A percentile compares a stretch with the other conserved stretches of the same genome.
These are phyloP conservation scores for Entrophospora sp. DNA, from an alignment of 192 early-diverging fungal genomes.

Conservation along the genomic window DNA sequence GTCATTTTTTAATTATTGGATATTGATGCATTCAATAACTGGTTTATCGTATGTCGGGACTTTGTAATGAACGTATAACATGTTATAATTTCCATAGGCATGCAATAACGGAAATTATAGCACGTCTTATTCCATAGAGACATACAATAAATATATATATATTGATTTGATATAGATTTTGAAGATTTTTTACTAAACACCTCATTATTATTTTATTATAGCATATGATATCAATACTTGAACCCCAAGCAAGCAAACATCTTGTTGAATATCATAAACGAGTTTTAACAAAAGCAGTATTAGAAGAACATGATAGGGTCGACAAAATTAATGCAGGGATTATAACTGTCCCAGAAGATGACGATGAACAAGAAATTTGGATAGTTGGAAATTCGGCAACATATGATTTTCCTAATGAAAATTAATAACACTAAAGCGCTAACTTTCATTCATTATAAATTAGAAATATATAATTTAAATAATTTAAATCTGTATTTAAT, in stretches of 20 bases:
- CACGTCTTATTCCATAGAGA: too few species aligned
- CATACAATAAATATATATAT: too few species aligned
- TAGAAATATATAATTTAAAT: too few species aligned
- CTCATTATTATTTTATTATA: background rate
- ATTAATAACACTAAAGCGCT: too few species aligned
- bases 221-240: constrained; percentile 35
- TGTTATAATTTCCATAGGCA: background rate
- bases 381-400: background rate
- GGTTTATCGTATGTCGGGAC: too few species aligned
- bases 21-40: too few species aligned
- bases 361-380: constrained; percentile 18
- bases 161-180: too few species aligned
- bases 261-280: constrained; percentile 54
- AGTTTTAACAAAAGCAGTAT: constrained; percentile 39
- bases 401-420: background rate
- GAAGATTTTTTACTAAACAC: background rate
- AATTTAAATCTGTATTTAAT: too few species aligned
- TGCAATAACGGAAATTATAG: too few species aligned
- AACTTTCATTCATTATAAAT: too few species aligned
- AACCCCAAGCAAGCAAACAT: constrained; percentile 36
- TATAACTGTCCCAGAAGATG: constrained; percentile 30
- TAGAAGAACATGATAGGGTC: constrained; percentile 27
- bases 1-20: too few species aligned
- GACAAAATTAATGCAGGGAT: constrained; percentile 28
- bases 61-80: background rate